Evolutionary conservation across 1,284 basidiomycete genomes (phyloP), one percentile per base, ranked within the genome.

Genomic region (Cutaneotrichosporon curvatum): DNA sequence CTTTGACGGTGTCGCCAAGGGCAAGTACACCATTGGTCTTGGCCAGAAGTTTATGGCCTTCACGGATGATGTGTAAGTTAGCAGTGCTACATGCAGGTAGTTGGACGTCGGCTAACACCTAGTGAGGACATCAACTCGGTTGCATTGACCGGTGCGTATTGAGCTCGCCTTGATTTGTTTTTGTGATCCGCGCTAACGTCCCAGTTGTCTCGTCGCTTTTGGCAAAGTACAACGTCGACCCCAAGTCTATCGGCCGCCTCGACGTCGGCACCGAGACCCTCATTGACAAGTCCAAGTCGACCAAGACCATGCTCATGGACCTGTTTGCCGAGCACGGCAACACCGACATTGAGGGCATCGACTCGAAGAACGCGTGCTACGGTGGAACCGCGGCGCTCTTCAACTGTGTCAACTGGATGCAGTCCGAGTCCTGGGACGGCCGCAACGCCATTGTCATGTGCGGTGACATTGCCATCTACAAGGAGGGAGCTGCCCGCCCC

Each of bases 351-450:
- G 94, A 99, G 75, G 94, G 94, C 60, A 86, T 99, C 68, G 94
- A 99, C 77, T 91, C 87, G 50, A 98, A 98, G 78, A 98, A 98
- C 71, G 94, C 94, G 18, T 99, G 94, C 78, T 99, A 99, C 70
- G 94, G 94, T 40, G 94, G 90, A 34, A 98, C 94, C 20, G 94
- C 94, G 38, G 94, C 94, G 4, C 81, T 98, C 51, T 97, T 95
- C 82, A 97, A 97, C 74, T 85, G 90, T 43, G 78, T 95, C 70
- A 92, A 92, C 78, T 98, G 94, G 94, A 78, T 97, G 56, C 94
- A 98, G 74, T 85, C 83, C 38, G 83, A 82, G 51, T 91, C 87
- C n/a, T 98, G 94, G 94, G 94, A 98, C 66, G 94, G 94, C 48
- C 83, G 94, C 51, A 91, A 96, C 70, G 94, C 94, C 21, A 92